Conservation (phyloP, 257 asterid species). For the Solanum sejunctum region DNA sequence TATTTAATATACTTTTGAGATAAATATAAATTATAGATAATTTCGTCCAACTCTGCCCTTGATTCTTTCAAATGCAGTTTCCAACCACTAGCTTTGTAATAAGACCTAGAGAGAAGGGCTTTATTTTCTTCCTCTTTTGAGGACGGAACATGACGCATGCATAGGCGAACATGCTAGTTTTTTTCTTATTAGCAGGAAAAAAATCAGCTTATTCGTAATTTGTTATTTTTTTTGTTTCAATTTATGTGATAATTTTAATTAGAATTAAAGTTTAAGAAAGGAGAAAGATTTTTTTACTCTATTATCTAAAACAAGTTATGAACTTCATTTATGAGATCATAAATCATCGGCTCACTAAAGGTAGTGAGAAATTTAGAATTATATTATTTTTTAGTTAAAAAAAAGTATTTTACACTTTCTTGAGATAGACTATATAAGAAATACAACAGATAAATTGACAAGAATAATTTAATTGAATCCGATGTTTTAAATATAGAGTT, state of each 20-base stretch:
- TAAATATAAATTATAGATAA: not conserved
- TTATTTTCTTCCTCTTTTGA: not conserved
- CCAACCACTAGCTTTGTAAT: not conserved
- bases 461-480: too few relatives aligned
- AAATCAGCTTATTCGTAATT: not conserved
- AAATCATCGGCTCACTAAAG: too few relatives aligned
- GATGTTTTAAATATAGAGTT: not conserved
- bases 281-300: too few relatives aligned
- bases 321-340: too few relatives aligned
- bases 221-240: not conserved
- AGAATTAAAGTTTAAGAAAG: not conserved
- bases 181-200: too few relatives aligned
- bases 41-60: too few relatives aligned
- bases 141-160: not conserved
- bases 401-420: not conserved
- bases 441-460: too few relatives aligned
- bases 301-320: not conserved
- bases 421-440: not conserved
- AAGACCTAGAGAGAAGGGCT: not conserved
- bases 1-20: not conserved
- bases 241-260: too few relatives aligned
- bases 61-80: not conserved
- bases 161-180: not conserved
- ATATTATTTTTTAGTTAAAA: not conserved
- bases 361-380: not conserved